Evolutionary conservation across 148 eudicot species (phyloP), one percentile per base, ranked within the genome.

Genomic region (Cornus suecica): DNA sequence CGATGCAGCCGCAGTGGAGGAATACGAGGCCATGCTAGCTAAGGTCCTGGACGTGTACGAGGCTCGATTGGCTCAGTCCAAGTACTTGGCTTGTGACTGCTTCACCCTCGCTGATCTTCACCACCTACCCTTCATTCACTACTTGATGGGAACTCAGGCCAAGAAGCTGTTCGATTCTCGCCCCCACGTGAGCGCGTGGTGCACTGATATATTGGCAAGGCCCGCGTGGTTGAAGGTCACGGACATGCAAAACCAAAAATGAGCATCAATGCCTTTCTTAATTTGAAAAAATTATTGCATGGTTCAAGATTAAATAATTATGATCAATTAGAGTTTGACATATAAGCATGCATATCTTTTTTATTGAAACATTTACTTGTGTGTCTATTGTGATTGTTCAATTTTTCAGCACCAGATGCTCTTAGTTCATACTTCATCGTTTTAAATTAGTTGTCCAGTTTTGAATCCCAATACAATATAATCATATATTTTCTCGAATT

Each of bases 1-100:
- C 0, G 93, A 90, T 56, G 45, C 71, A 1, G 81, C 80, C 2
- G 80, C 34, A 0, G 89, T 90, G 32, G 78, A 78, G 4, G 86
- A 89, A 70, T 62, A 81, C n/a, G 83, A 78, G 62, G 76, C 71
- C 1, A 86, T 86, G 76, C 56, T 92, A 9, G 84, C 71, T 11
- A 48, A 88, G 76, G 81, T 90, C 60, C 86, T 92, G 0, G 97
- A 92, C 30, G 72, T 92, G 9, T 92, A 90, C 37, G 97, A 92
- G 80, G 75, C 89, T 1, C 91, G 89, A 0, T 66, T 92, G 77
- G 60, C 80, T 0, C 52, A 82, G 24, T 82, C 88, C 18, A 92
- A 89, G 88, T 92, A 90, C 78, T 80, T 92, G 76, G 91, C 81
- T 0, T 95, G 93, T 11, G 93, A 89, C 10, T 22, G 69, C 22